Evolutionary conservation across 2,329 filamentous ascomycete species (phyloP), one percentile per base, ranked within the genome.

Genomic region (Apiospora arundinis): DNA sequence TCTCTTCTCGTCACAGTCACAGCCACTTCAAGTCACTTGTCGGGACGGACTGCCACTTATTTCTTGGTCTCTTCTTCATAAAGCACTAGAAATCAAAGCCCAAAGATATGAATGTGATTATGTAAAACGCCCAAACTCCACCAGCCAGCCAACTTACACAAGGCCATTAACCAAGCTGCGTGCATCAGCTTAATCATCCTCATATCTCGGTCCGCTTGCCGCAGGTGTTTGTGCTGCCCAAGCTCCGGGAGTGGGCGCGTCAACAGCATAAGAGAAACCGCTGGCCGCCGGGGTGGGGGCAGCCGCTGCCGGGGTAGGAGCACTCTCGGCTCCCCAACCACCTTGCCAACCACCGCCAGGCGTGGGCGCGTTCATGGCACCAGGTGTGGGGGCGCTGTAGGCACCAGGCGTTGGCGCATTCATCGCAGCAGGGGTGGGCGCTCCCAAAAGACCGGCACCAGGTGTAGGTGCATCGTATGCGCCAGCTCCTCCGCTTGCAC

Each of bases 391-490:
- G 0, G 92, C 92, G 74, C 86, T 77, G 68, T 14, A 70, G 23
- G 86, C 87, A 21, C 86, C 89, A 0, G 90, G 90, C 0, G 90
- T 92, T 1, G 90, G 89, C 4, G 90, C 90, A n/a, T 88, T 86
- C 77, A 88, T 89, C 8, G 89, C 91, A 2, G 91, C 92, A 0
- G 92, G 93, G 0, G 93, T 95, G 0, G 92, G 92, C 4, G 93
- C 93, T 28, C 88, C 85, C 8, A 83, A 74, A 12, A 90, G 82
- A 16, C 84, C 85, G 9, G 84, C 88, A 23, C 89, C 90, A 0
- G 91, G 91, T 0, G 91, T 92, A 2, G 91, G 92, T 4, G 91
- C 92, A 76, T 95, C 93, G 75, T 93, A 94, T 0, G 88, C 80
- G 49, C 79, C 80, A 0, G 85, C 83, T 9, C 82, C 81, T 12